Evolutionary conservation across 2,329 filamentous ascomycete genomes (phyloP).

Genomic region (Epicoccum nigrum): DNA sequence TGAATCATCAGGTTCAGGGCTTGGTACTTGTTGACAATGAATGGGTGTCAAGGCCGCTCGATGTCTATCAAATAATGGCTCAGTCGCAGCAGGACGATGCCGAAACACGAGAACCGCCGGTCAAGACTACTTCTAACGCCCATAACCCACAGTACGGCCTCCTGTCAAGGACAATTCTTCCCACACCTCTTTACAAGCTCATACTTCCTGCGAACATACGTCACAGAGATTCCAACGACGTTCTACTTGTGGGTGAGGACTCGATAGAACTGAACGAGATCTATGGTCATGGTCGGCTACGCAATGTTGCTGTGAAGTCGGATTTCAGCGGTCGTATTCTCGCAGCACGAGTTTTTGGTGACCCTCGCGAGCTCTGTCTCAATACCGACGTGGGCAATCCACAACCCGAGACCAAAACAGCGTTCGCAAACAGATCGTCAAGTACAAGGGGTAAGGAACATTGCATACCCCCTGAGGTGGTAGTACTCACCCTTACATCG

Average conservation of each 20-base stretch:
- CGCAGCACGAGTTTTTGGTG: conserved; percentile 77
- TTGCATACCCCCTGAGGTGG: conserved; percentile 71
- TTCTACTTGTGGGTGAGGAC: conserved; percentile 84
- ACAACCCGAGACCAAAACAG: conserved; percentile 20
- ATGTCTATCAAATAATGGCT: conserved; percentile 52
- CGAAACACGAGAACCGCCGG: conserved; percentile 31
- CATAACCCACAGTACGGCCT: conserved; percentile 68
- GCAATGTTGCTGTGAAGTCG: conserved; percentile 75
- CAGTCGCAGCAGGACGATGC: conserved; percentile 37
- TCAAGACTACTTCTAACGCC: conserved; percentile 38
- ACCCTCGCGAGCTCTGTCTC: conserved; percentile 31
- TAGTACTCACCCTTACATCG: conserved; percentile 77
- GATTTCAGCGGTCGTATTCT: conserved; percentile 82
- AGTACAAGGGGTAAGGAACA: conserved; percentile 29
- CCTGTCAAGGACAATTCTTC: conserved; percentile 77
- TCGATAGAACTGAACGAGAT: conserved; percentile 83
- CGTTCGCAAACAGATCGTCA: conserved; percentile 22
- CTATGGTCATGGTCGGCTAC: conserved; percentile 69
- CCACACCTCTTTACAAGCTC: conserved; percentile 75
- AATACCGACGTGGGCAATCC: conserved; percentile 28
- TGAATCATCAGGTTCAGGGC: conserved; percentile 39
- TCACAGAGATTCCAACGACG: conserved; percentile 73
- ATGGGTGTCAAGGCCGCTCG: conserved; percentile 43
- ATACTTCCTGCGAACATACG: conserved; percentile 82
- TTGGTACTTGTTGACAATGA: conserved; percentile 39